Evolutionary conservation across 345 rosid species (phyloP), one percentile per base, ranked within the genome.

Genomic region (Anacardium occidentale): DNA sequence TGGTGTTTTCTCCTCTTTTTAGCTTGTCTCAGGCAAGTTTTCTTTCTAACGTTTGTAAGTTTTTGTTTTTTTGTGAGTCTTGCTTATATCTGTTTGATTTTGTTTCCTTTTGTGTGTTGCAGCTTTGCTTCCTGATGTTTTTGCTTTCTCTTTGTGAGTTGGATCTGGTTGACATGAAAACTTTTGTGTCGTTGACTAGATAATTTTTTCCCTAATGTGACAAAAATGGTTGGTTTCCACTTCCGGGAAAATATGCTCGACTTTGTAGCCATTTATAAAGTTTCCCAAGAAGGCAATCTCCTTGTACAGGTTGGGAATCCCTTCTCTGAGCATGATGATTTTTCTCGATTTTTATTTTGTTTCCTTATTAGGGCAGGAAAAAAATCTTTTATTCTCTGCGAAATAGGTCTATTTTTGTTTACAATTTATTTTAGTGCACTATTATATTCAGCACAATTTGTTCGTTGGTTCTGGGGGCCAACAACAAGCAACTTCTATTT

Each of bases 281-380:
- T 50, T 53, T 67, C 47, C 64, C 11, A 25, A 17, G 4, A 26
- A 22, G 56, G 55, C 21, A 65, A 71, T 66, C 64, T 64, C 55
- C 77, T 12, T 78, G 9, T 72, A 47, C 76, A 62, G 81, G 83
- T 76, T 47, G 51, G 40, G 7, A 52, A 61, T 66, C 42, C 44
- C 26, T 14, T 44, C 14, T n/a, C 17, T 70, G 10, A 59, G 50
- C 68, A 64, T 52, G 24, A 68, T 63, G 58, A 69, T 76, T 66
- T 69, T 72, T 63, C 73, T 77, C 32, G 6, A 52, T 68, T 37
- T 45, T 62, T 34, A 48, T 60, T 79, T 67, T 37, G 26, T 73
- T 68, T 51, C 70, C 80, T 15, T 63, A 61, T 51, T 25, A 34
- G 44, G 25, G 48, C 48, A 58, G 54, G 50, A 34, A 5, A 34